Percentiles rank a stretch among this genome's conserved stretches.
Conservation (phyloP, 1,139 yeast species). For the Candida neerlandica region DNA sequence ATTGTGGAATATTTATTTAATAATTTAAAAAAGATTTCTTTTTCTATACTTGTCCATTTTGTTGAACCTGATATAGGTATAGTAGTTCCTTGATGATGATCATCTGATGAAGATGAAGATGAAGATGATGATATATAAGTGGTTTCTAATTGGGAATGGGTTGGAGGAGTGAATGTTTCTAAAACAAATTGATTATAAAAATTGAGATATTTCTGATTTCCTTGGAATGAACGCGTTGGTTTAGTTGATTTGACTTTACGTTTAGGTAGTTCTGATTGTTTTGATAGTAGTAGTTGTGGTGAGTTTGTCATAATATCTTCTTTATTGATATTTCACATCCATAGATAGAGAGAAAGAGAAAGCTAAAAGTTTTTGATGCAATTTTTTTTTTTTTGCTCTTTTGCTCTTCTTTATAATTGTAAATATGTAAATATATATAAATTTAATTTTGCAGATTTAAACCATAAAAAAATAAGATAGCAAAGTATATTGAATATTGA, state of each 20-base stretch:
- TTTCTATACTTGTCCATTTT: constrained; percentile 26
- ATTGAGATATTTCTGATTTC: constrained; percentile 23
- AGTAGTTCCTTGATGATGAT: constrained; percentile 14
- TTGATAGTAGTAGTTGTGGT: too few relatives aligned
- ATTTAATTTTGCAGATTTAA: neutral
- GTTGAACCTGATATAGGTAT: constrained; percentile 18
- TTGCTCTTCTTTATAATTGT: too few relatives aligned
- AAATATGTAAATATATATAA: neutral
- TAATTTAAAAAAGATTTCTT: constrained; percentile 26
- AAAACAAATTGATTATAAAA: constrained; percentile 26
- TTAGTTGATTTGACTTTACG: neutral
- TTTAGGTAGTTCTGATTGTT: neutral
- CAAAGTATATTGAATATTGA: too few relatives aligned
- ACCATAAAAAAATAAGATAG: too few relatives aligned
- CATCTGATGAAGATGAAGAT: constrained; percentile 14
- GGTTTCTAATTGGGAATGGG: too few relatives aligned
- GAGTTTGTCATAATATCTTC: neutral
- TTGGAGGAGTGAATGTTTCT: constrained; percentile 12
- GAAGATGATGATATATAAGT: neutral
- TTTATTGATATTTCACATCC: too few relatives aligned
- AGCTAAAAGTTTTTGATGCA: too few relatives aligned
- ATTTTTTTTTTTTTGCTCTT: too few relatives aligned
- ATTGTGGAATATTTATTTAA: constrained; percentile 49
- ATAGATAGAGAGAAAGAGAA: too few relatives aligned
- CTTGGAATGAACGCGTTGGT: constrained; percentile 2